A percentile compares a stretch with the other conserved stretches of the same genome.
These are phyloP conservation scores for Russula brevipes DNA, from an alignment of 768 basidiomycete species.

Conservation along the genomic window DNA sequence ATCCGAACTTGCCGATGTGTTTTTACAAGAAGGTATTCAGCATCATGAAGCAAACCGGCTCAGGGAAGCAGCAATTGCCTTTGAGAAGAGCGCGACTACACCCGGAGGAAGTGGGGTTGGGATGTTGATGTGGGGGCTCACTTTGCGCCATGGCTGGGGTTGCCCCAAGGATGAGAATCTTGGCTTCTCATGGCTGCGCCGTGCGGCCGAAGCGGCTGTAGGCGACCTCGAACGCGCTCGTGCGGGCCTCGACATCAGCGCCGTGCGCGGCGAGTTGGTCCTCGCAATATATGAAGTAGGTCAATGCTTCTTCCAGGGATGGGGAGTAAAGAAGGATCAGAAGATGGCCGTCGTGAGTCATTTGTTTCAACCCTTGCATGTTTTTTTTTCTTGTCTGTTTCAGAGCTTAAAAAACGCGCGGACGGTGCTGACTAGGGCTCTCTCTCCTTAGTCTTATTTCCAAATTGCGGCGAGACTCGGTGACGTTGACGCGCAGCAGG, in stretches of 20 bases:
- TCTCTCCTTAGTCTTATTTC: slow-evolving; percentile 63
- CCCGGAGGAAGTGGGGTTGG: slow-evolving; percentile 81
- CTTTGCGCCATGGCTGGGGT: slow-evolving; percentile 87
- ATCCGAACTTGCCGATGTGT: slow-evolving; percentile 51
- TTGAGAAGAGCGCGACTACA: slow-evolving; percentile 70
- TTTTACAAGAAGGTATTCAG: slow-evolving; percentile 68
- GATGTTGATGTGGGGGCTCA: slow-evolving; percentile 89
- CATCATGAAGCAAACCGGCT: slow-evolving; percentile 73
- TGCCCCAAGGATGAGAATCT: slow-evolving; percentile 69
- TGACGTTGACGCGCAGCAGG: slow-evolving; percentile 81
- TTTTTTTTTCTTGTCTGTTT: background rate
- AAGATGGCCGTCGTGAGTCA: slow-evolving; percentile 78
- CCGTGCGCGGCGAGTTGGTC: slow-evolving; percentile 69
- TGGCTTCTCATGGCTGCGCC: slow-evolving; percentile 78
- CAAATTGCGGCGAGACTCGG: slow-evolving; percentile 77
- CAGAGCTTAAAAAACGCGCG: background rate
- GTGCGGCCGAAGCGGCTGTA: slow-evolving; percentile 77
- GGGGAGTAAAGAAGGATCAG: slow-evolving; percentile 83
- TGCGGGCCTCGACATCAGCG: slow-evolving; percentile 47
- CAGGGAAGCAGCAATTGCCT: slow-evolving; percentile 60
- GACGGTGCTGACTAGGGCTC: background rate
- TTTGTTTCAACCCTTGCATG: background rate
- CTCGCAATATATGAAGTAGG: slow-evolving; percentile 90
- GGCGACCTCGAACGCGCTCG: slow-evolving; percentile 65
- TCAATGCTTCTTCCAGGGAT: slow-evolving; percentile 88